phyloP scores from a whole-genome alignment of 2,329 filamentous ascomycete species.

The Ascomycota sp. region DNA sequence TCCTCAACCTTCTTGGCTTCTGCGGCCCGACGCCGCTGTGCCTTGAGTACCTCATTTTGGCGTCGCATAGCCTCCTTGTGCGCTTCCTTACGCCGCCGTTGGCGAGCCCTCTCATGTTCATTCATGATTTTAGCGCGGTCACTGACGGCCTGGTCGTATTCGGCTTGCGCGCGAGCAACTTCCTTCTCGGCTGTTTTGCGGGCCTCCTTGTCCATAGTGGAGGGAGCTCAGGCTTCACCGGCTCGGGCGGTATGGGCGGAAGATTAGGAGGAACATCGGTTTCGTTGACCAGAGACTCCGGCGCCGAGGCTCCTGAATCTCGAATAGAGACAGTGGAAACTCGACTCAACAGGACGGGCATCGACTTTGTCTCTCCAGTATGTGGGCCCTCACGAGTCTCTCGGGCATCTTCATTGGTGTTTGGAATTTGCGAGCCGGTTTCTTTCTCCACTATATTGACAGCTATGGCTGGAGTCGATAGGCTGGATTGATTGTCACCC shows the following conservation, averaged over 20 bases:
- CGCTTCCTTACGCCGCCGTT: constrained; percentile 28
- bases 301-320: too few species aligned
- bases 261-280: too few species aligned
- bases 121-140: constrained; percentile 42
- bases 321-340: too few species aligned
- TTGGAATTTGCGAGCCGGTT: too few species aligned
- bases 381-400: too few species aligned
- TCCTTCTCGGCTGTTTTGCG: constrained; percentile 52
- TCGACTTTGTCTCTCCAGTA: too few species aligned
- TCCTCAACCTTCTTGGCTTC: constrained; percentile 14
- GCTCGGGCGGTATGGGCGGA: constrained; percentile 25
- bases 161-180: constrained; percentile 38
- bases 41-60: constrained; percentile 19
- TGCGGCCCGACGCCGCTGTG: constrained; percentile 18
- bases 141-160: constrained; percentile 46
- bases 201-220: constrained; percentile 34
- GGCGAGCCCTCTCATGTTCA: constrained; percentile 38
- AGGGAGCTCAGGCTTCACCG: constrained; percentile 22
- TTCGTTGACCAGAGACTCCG: too few species aligned
- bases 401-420: too few species aligned
- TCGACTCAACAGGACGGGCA: too few species aligned
- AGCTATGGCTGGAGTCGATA: too few species aligned
- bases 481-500: too few species aligned
- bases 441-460: too few species aligned
- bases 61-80: constrained; percentile 21